Evolutionary conservation across 1,284 basidiomycete species (phyloP), one percentile per base, ranked within the genome.

Genomic region (Erythrobasidium hasegawianum): DNA sequence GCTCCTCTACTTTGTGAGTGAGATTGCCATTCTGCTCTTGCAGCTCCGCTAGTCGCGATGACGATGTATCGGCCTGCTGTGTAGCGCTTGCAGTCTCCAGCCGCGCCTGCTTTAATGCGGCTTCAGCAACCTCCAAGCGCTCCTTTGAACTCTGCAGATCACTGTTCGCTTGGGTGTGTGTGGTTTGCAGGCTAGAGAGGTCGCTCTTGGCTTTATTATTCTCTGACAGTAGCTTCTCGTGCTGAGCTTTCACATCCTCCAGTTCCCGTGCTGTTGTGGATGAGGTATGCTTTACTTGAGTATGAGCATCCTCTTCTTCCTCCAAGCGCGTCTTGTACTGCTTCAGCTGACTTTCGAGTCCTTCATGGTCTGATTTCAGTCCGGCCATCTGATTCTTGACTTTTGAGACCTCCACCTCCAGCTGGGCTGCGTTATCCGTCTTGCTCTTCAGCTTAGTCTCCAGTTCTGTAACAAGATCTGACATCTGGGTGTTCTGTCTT

Each of bases 391-490:
- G 18, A 16, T 57, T 50, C 62, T 64, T 61, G 0, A 59, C 38
- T 20, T 69, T 66, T 18, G 56, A 60, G 2, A 72, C 41, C 58
- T 72, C 71, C 8, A 67, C 22, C 33, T 71, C 71, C 26, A 72
- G 68, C 1, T 56, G 45, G 22, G 69, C 67, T 41, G 70, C 69
- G 56, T 72, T 57, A n/a, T 60, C 45, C 20, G 69, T 52, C 14
- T 69, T 58, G 11, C 45, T 20, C 11, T 67, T 61, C 14, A 67
- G 57, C 49, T 55, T 38, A 7, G 41, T 55, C 24, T 67, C 60
- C 9, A 71, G 39, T 2, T 66, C 64, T 0, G 59, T 62, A 1
- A 68, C 61, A 5, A 24, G 56, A 0, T 47, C 38, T 13, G 52
- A 50, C 1, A 57, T 52, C n/a, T 55, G 49, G 11, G 68, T 24